Evolutionary conservation across 768 basidiomycete genomes (phyloP), one percentile per base, ranked within the genome.

Genomic region (Trametes punicea): DNA sequence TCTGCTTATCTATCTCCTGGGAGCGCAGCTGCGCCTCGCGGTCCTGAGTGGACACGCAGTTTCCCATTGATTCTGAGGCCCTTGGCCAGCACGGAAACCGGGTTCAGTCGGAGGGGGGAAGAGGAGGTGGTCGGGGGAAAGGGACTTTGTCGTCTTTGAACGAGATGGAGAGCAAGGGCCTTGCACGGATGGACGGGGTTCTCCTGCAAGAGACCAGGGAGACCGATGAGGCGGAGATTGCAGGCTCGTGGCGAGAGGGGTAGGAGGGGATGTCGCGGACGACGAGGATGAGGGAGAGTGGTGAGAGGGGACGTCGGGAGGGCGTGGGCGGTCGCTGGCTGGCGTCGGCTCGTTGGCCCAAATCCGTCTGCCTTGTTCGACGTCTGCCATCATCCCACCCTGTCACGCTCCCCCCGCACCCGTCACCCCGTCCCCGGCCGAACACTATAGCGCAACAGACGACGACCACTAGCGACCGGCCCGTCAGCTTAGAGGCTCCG

Each of bases 1-100:
- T 81, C 71, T 84, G 80, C 60, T 80, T 82, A 78, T 94, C 92
- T 64, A 94, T 94, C 65, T 76, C 75, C 69, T 87, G 85, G 16
- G 85, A 88, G 67, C 76, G 77, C 45, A 80, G 78, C 68, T 80
- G 83, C 60, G 79, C 84, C 27, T 76, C 78, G 46, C 76, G 77
- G 71, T 85, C 84, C 51, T 71, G 69, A 53, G 76, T 73, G 7
- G 83, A 87, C 39, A 85, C 74, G 68, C 86, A 88, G 69, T 83
- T 85, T 57, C 87, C 87, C 87, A 88, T 88, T 48, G 62, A 21
- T 61, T 47, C 38, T 23, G 15, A 26, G 60, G 55, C 39, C 30
- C 57, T 27, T 40, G 51, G 51, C 57, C 46, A 34, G 46, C 23
- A 45, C n/a, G 18, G n/a, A 13, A 8, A 33, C 36, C n/a, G 42